A percentile compares a stretch with the other conserved stretches of the same genome.
phyloP scores from a whole-genome alignment of 2,329 filamentous ascomycete species.

The Aspergillus transmontanensis region DNA sequence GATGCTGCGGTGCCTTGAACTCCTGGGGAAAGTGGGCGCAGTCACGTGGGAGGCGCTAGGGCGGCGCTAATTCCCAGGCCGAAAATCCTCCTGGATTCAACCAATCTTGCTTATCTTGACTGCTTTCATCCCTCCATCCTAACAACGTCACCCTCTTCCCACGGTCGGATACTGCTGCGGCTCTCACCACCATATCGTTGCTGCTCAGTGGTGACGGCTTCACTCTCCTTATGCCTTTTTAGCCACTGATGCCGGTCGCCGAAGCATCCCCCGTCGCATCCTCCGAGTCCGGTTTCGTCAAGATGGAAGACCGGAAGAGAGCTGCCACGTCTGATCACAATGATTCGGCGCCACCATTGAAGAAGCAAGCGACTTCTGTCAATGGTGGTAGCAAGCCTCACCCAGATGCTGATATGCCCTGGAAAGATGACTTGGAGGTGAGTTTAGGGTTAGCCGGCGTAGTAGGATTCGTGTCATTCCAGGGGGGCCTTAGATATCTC shows the following conservation, averaged over 20 bases:
- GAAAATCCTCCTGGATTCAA: conserved; percentile 47
- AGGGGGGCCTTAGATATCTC: conserved; percentile 12
- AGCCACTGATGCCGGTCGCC: conserved; percentile 84
- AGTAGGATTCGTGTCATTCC: conserved; percentile 9
- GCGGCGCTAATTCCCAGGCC: conserved; percentile 35
- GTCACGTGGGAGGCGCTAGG: conserved; percentile 44
- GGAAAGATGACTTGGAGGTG: conserved; percentile 73
- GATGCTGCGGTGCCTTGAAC: conserved; percentile 22
- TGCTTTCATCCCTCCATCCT: conserved; percentile 26
- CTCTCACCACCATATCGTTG: conserved; percentile 33
- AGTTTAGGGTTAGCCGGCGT: conserved; percentile 45
- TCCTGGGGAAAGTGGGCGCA: conserved; percentile 32
- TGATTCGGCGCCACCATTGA: conserved; percentile 84
- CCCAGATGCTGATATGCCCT: conserved; percentile 68
- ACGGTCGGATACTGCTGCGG: conserved; percentile 29
- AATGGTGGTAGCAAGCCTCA: conserved; percentile 72
- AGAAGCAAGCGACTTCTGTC: conserved; percentile 76
- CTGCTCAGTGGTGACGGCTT: conserved; percentile 38
- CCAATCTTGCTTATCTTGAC: conserved; percentile 33
- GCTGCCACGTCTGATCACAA: conserved; percentile 78
- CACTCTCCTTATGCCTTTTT: conserved; percentile 43
- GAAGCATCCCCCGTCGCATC: conserved; percentile 72
- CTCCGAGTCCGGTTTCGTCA: conserved; percentile 76
- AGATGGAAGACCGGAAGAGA: conserved; percentile 99
- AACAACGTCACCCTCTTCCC: conserved; percentile 10